Conservation (phyloP, 169 alveolate species). For the Ichthyophthirius multifiliis region DNA sequence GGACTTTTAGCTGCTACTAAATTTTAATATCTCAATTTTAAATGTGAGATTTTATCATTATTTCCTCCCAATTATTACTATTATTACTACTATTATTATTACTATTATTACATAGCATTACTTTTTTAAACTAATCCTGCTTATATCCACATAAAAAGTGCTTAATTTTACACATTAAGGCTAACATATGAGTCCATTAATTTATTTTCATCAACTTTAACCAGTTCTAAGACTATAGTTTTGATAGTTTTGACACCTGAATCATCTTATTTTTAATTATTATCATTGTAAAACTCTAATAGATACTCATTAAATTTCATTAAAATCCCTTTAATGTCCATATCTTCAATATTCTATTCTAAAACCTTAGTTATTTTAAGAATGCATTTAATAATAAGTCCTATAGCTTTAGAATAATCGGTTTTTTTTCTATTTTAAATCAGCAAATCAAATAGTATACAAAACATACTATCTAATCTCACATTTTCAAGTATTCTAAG, state of each 20-base stretch:
- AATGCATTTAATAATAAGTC: neutral
- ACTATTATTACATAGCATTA: too few relatives aligned
- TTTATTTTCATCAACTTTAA: too few relatives aligned
- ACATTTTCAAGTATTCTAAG: neutral
- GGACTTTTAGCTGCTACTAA: too few relatives aligned
- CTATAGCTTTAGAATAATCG: neutral
- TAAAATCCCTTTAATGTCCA: neutral
- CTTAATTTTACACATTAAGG: too few relatives aligned
- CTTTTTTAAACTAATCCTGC: too few relatives aligned
- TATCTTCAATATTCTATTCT: neutral
- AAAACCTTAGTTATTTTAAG: neutral
- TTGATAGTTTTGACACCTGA: neutral
- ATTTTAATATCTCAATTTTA: too few relatives aligned
- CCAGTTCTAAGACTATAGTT: neutral
- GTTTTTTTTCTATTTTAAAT: neutral
- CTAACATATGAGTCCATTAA: too few relatives aligned
- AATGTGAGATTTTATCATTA: too few relatives aligned
- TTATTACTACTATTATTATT: too few relatives aligned
- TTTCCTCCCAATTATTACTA: too few relatives aligned
- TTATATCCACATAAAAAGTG: too few relatives aligned
- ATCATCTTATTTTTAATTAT: neutral
- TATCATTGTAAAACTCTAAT: neutral
- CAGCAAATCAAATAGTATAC: neutral
- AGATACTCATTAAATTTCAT: neutral
- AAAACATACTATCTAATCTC: neutral